These are phyloP conservation scores for Ajuga reptans DNA, from an alignment of 305 asterid species.

Conservation along the genomic window DNA sequence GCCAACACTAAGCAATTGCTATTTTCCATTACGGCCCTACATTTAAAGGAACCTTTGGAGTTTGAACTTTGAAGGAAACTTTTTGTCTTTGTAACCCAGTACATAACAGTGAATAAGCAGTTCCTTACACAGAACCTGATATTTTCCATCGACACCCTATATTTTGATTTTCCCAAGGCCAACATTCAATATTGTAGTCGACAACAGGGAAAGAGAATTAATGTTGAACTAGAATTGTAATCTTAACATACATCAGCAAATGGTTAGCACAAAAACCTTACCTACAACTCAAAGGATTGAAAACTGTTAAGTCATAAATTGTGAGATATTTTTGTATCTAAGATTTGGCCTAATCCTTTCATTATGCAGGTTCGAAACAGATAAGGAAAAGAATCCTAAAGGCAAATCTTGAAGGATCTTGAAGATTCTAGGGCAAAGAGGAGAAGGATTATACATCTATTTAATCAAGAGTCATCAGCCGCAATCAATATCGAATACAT, in stretches of 20 bases:
- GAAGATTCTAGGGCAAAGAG: too few species aligned
- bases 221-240: background rate
- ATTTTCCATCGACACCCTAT: too few species aligned
- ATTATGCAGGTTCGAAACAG: too few species aligned
- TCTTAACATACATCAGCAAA: background rate
- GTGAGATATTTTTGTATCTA: too few species aligned
- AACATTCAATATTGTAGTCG: background rate
- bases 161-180: background rate
- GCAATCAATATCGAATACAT: too few species aligned
- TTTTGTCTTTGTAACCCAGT: background rate
- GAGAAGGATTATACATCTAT: too few species aligned
- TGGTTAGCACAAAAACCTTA: background rate
- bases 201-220: background rate
- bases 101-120: background rate
- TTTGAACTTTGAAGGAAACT: background rate
- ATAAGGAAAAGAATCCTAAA: too few species aligned
- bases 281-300: background rate
- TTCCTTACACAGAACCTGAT: background rate
- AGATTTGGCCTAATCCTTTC: too few species aligned
- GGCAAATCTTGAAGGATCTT: too few species aligned
- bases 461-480: too few species aligned
- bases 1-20: background rate
- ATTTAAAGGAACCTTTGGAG: background rate
- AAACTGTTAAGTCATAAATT: too few species aligned
- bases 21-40: background rate